Evolutionary conservation across 345 rosid genomes (phyloP).

Genomic region (Clarkia xantiana): DNA sequence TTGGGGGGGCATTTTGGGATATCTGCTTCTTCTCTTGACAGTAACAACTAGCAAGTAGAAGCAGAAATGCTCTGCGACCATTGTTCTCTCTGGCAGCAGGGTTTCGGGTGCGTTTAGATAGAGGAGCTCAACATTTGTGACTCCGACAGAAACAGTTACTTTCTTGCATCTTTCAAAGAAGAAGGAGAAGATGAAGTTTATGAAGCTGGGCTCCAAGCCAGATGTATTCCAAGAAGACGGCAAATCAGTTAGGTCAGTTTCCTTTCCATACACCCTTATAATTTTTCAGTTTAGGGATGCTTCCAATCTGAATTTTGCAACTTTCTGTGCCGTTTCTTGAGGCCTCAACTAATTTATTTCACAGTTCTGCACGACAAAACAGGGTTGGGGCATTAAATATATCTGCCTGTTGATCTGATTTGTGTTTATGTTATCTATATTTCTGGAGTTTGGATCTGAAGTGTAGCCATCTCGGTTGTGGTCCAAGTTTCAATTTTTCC

Average conservation of each 20-base stretch:
- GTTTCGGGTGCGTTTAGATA: too few relatives aligned
- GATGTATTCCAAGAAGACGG: constrained; percentile 73
- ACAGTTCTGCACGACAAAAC: background rate
- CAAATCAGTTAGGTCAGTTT: constrained; percentile 43
- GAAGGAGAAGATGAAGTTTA: constrained; percentile 66
- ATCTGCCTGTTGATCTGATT: background rate
- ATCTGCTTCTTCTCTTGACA: too few relatives aligned
- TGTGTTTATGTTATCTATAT: background rate
- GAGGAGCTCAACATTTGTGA: too few relatives aligned
- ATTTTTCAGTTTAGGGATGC: too few relatives aligned
- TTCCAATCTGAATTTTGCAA: background rate
- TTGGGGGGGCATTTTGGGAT: too few relatives aligned
- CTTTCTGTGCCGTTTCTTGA: background rate
- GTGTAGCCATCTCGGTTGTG: constrained; percentile 6
- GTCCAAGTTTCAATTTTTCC: constrained; percentile 5
- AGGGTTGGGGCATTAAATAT: too few relatives aligned
- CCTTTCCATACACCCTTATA: too few relatives aligned
- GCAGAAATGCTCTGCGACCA: too few relatives aligned
- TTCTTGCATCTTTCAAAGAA: too few relatives aligned
- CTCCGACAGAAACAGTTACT: too few relatives aligned
- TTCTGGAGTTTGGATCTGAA: background rate
- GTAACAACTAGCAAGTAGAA: too few relatives aligned
- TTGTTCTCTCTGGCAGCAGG: too few relatives aligned
- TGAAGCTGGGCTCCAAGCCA: constrained; percentile 94
- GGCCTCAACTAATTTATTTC: background rate